Conservation (phyloP, 495 filamentous ascomycete genomes). For the Hypoxylon lenormandii region DNA sequence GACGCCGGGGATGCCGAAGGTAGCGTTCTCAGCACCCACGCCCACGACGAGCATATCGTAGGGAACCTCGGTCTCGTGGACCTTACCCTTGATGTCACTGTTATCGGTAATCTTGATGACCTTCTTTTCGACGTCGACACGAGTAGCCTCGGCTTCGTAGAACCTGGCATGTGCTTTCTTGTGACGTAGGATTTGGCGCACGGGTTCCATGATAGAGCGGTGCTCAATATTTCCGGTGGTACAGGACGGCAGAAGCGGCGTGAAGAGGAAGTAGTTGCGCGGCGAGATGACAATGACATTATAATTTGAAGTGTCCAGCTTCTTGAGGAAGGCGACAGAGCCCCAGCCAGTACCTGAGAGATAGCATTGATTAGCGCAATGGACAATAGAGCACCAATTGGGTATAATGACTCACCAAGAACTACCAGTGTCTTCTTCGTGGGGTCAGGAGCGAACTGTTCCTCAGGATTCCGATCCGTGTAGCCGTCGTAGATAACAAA, state of each 20-base stretch:
- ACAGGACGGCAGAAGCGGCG: conserved; percentile 93
- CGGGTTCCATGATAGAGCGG: conserved; percentile 98
- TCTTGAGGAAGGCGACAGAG: conserved; percentile 95
- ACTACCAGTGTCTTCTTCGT: conserved; percentile 97
- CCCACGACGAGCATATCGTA: conserved; percentile 99
- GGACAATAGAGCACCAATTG: conserved; percentile 1
- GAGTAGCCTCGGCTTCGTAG: conserved; percentile 97
- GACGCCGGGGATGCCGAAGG: conserved; percentile 96
- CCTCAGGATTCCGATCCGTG: conserved; percentile 78
- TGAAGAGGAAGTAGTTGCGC: conserved; percentile 99
- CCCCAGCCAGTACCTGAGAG: conserved; percentile 82
- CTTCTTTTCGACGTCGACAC: conserved; percentile 93
- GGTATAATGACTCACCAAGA: conserved; percentile 73
- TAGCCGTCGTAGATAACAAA: conserved; percentile 85
- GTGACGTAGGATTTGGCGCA: conserved; percentile 91
- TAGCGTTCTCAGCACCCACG: conserved; percentile 97
- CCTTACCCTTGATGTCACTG: conserved; percentile 89
- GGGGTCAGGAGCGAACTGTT: conserved; percentile 84
- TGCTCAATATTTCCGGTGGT: conserved; percentile 98
- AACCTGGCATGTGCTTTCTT: conserved; percentile 92
- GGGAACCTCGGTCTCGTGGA: conserved; percentile 84
- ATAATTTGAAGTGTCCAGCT: conserved; percentile 97
- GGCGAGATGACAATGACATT: conserved; percentile 97
- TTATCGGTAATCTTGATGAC: conserved; percentile 88
- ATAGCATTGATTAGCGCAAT: conserved; percentile 23